Evolutionary conservation across 306 rosid genomes (phyloP), one percentile per base, ranked within the genome.

Genomic region (Senna tora): DNA sequence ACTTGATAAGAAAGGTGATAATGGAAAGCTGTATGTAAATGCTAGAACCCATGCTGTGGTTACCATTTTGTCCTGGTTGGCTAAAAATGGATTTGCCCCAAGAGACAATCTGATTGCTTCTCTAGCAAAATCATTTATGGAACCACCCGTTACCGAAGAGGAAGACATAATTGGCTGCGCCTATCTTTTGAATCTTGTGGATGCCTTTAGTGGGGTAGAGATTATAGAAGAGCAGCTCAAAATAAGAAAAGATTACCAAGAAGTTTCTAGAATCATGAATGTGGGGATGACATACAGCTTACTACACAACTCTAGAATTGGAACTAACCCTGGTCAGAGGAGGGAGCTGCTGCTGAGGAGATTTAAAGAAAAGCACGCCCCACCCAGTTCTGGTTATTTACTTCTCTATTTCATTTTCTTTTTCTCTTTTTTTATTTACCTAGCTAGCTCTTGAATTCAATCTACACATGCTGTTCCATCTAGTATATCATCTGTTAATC

Each of bases 211-310:
- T 81, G 99, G 99, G 53, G 96, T 94, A 74, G 96, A 94, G 84
- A 75, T 89, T 71, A 89, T 94, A 73, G 99, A 94, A 78, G 97
- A 94, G 68, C 96, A 91, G 67, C 87, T 94, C 77, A 88, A 82
- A 84, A 84, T 77, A 55, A 81, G 99, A 81, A 86, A 81, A 73
- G 90, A 89, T 77, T 94, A 94, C 82, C 91, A 85, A 66, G 95
- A 91, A 82, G 82, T 84, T 64, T 82, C 81, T 76, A 88, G 93
- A 87, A 81, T 91, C 73, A 92, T 91, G 96, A 86, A 86, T 76
- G 96, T 94, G 67, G 99, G 99, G 70, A 88, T 94, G 96, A 70
- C 87, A 5, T 94, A 94, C 81, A 77, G 96, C 85, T 86, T 89
- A 69, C 76, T 91, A 25, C 94, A 89, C 78, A 88, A 86, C 86